phyloP scores from a whole-genome alignment of 1,139 yeast species.

The Hansenula lynferdii region DNA sequence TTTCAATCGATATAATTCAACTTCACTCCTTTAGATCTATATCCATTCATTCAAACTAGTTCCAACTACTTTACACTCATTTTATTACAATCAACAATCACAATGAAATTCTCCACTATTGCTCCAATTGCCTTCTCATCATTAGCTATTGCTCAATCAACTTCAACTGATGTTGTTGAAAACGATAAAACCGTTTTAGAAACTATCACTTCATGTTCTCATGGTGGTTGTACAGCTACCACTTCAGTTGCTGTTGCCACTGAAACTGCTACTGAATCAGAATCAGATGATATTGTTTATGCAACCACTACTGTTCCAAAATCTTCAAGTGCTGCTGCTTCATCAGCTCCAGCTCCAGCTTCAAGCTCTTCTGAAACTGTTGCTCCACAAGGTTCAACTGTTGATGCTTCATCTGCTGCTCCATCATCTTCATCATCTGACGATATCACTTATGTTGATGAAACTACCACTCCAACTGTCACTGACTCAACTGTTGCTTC shows the following conservation, averaged over 20 bases:
- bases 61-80: conserved; percentile 4
- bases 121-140: conserved; percentile 28
- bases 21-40: conserved; percentile 6
- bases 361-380: background rate
- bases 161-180: conserved; percentile 31
- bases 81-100: conserved; percentile 11
- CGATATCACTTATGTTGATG: conserved; percentile 27
- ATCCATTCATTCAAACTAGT: background rate
- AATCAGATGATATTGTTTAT: conserved; percentile 13
- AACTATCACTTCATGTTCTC: conserved; percentile 43
- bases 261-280: conserved; percentile 15
- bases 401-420: conserved; percentile 14
- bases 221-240: conserved; percentile 29
- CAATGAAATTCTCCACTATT: conserved; percentile 33
- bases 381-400: conserved; percentile 3
- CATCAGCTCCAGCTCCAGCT: conserved; percentile 15
- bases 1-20: background rate
- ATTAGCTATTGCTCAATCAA: conserved; percentile 23
- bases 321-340: conserved; percentile 9
- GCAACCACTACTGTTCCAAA: conserved; percentile 19
- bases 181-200: conserved; percentile 32
- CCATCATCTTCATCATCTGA: conserved; percentile 16
- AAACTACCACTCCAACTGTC: conserved; percentile 28
- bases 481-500: conserved; percentile 28
- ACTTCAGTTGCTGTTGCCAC: conserved; percentile 16